Conservation (phyloP, 139 green algal genomes). For the Coelastrella sp. region DNA sequence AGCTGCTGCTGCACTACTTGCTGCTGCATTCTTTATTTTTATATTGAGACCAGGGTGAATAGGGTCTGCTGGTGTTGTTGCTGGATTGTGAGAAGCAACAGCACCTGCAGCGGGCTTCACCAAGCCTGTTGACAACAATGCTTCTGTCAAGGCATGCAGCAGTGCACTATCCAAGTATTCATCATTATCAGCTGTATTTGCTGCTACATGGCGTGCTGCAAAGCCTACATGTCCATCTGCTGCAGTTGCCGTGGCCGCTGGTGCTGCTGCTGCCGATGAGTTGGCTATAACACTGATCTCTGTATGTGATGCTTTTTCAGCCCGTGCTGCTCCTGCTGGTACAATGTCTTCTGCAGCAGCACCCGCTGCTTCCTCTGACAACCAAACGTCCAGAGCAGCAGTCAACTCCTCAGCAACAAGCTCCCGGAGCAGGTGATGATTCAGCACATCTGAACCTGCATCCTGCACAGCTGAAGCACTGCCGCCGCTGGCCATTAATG, state of each 20-base stretch:
- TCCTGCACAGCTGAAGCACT: neutral
- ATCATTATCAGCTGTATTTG: neutral
- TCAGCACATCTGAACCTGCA: neutral
- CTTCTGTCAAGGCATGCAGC: conserved; percentile 31
- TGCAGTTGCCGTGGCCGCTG: neutral
- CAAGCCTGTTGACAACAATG: neutral
- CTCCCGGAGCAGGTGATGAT: neutral
- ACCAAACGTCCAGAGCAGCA: neutral
- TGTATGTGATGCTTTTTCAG: neutral
- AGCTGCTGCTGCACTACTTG: neutral
- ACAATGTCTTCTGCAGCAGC: neutral
- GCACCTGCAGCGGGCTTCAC: neutral
- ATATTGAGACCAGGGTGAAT: neutral
- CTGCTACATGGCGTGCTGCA: neutral
- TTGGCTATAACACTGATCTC: neutral
- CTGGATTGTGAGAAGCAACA: neutral
- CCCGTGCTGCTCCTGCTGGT: neutral
- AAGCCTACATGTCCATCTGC: too few relatives aligned
- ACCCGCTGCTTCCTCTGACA: conserved; percentile 1
- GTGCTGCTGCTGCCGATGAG: neutral
- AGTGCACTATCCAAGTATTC: neutral
- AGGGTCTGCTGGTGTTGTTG: neutral
- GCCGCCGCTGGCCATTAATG: neutral
- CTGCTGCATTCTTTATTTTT: neutral
- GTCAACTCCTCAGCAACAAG: neutral